phyloP scores from a whole-genome alignment of 2,329 filamentous ascomycete species.

The Neocatenulostroma microsporum region DNA sequence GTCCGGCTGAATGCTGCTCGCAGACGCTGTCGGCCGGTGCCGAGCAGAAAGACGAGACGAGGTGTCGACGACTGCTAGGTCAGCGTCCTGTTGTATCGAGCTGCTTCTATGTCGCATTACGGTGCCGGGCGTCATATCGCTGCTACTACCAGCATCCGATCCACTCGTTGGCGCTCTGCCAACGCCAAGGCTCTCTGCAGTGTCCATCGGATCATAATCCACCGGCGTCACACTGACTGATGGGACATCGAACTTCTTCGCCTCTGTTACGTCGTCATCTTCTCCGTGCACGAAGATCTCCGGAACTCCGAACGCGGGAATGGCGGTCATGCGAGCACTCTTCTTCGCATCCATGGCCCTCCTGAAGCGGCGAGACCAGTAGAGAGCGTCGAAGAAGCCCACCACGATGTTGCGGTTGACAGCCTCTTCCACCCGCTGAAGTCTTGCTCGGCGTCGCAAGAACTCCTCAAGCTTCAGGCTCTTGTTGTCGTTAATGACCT shows the following conservation, averaged over 20 bases:
- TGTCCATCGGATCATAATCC: constrained; percentile 26
- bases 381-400: constrained; percentile 91
- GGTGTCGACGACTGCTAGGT: too few species aligned
- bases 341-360: constrained; percentile 64
- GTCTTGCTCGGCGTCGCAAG: constrained; percentile 73
- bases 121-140: constrained; percentile 5
- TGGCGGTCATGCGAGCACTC: constrained; percentile 64
- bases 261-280: constrained; percentile 36
- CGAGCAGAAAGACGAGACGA: constrained; percentile 16
- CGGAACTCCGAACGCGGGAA: constrained; percentile 75
- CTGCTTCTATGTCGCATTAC: constrained; percentile 19
- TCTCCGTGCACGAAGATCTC: constrained; percentile 87
- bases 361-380: constrained; percentile 78
- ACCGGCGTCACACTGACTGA: constrained; percentile 26
- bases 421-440: constrained; percentile 92
- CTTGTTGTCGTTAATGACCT: constrained; percentile 96
- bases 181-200: constrained; percentile 22
- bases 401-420: constrained; percentile 83
- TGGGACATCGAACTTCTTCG: constrained; percentile 23
- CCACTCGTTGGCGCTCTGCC: constrained; percentile 12
- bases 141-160: constrained; percentile 11
- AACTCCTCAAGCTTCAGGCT: constrained; percentile 93
- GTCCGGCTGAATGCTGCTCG: constrained; percentile 29
- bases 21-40: constrained; percentile 19
- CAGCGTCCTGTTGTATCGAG: constrained; percentile 27